A percentile compares a stretch with the other conserved stretches of the same genome.
phyloP scores from a whole-genome alignment of 805 yeast genomes.

The Metschnikowia hibisci region DNA sequence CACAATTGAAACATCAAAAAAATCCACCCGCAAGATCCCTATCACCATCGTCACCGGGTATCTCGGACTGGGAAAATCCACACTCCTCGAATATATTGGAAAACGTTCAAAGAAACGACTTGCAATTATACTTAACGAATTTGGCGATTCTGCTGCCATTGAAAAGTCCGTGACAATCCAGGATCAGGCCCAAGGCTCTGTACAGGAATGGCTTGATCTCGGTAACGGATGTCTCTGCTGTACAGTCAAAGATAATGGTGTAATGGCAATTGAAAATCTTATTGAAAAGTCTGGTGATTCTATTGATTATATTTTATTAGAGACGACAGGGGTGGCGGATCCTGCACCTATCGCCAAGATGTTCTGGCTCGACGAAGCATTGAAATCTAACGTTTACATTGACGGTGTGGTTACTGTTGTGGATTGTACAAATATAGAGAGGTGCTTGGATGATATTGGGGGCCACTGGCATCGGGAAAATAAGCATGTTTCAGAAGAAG shows the following conservation, averaged over 20 bases:
- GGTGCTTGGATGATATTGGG: conserved; percentile 66
- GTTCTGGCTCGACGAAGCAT: conserved; percentile 96
- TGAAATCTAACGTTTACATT: conserved; percentile 76
- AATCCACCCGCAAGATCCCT: conserved; percentile 55
- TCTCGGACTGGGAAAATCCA: conserved; percentile 91
- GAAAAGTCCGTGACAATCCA: conserved; percentile 79
- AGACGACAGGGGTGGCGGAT: conserved; percentile 95
- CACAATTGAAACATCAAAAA: not conserved
- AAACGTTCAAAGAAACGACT: conserved; percentile 64
- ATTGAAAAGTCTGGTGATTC: conserved; percentile 64
- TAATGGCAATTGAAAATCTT: conserved; percentile 85
- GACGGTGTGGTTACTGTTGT: conserved; percentile 91
- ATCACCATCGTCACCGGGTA: conserved; percentile 93
- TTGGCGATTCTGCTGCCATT: conserved; percentile 85
- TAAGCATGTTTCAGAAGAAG: conserved; percentile 23
- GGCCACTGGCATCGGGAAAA: conserved; percentile 61
- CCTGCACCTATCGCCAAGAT: conserved; percentile 96
- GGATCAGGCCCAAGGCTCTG: conserved; percentile 45
- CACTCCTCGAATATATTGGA: conserved; percentile 73
- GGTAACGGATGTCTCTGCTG: conserved; percentile 98
- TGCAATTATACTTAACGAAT: conserved; percentile 89
- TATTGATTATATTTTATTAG: conserved; percentile 88
- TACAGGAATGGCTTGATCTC: conserved; percentile 92
- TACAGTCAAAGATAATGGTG: conserved; percentile 93
- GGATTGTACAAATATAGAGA: conserved; percentile 64